Evolutionary conservation across 192 early-diverging fungal genomes (phyloP), one percentile per base, ranked within the genome.

Genomic region (Entophlyctis luteolus): DNA sequence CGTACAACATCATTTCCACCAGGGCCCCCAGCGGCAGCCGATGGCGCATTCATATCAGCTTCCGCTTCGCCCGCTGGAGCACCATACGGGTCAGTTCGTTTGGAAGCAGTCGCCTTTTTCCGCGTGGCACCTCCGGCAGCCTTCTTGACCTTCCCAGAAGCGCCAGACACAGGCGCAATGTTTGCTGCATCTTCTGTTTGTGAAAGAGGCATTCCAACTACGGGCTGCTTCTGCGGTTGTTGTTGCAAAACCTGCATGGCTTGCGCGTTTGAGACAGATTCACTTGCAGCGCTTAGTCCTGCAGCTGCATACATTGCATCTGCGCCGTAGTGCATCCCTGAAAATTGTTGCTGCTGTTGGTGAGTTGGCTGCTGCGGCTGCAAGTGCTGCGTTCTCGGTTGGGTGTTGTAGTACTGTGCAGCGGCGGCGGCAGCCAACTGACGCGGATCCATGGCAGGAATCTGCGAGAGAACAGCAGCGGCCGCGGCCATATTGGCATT

Each of bases 1-100:
- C 2, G 29, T 12, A 57, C 14, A 35, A 18, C 55, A 57, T 18
- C n/a, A 1, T n/a, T 36, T 6, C 58, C 23, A 60, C 38, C 22
- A 60, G 25, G 29, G 3, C 25, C 20, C 18, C 35, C 23, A 60
- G 22, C 22, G 18, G 2, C n/a, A n/a, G n/a, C n/a, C n/a, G n/a
- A n/a, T n/a, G n/a, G n/a, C n/a, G n/a, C n/a, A n/a, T n/a, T n/a
- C n/a, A n/a, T n/a, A n/a, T 66, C 63, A 42, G 10, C 39, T 12
- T 42, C 39, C 39, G 39, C 39, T n/a, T n/a, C n/a, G n/a, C n/a
- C n/a, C 5, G n/a, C 50, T 5, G 35, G 35, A 55, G 52, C 50
- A 2, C 63, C 63, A 66, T 66, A 66, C 0, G 63, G 52, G 29
- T 66, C 63, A 25, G 33, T 54, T 27, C 57, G 37, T 25, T 59